These are phyloP conservation scores for Bipolaris gigantea DNA, from an alignment of 2,329 filamentous ascomycete species.

Conservation along the genomic window DNA sequence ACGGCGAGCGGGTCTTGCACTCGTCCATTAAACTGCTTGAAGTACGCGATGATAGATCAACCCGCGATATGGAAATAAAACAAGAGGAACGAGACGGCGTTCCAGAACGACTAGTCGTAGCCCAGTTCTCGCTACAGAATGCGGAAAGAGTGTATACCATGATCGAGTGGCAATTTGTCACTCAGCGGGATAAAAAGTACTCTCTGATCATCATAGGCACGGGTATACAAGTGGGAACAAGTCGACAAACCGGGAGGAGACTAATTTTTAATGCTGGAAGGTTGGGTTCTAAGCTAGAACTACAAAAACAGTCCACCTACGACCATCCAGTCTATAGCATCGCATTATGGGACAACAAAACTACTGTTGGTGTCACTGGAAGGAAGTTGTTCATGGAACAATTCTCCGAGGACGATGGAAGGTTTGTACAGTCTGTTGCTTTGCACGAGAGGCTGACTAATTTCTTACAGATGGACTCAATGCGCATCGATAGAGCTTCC, in stretches of 20 bases:
- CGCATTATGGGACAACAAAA: conserved; percentile 29
- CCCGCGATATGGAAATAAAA: conserved; percentile 26
- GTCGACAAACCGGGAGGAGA: conserved; percentile 32
- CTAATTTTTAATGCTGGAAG: conserved; percentile 35
- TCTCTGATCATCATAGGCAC: conserved; percentile 65
- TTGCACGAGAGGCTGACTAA: background rate
- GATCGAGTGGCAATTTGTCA: conserved; percentile 64
- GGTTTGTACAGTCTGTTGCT: conserved; percentile 13
- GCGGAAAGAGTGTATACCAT: conserved; percentile 64
- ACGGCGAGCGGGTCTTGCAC: conserved; percentile 42
- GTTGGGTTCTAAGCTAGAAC: conserved; percentile 54
- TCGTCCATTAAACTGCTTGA: conserved; percentile 39
- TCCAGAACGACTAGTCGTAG: conserved; percentile 45
- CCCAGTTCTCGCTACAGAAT: conserved; percentile 58
- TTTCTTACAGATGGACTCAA: conserved; percentile 44
- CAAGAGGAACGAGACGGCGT: conserved; percentile 18
- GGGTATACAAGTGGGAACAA: conserved; percentile 21
- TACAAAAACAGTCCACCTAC: conserved; percentile 46
- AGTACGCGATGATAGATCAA: conserved; percentile 23
- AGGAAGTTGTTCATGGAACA: conserved; percentile 33
- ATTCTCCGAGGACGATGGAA: conserved; percentile 27
- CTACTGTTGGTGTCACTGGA: conserved; percentile 33
- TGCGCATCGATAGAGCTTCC: conserved; percentile 47
- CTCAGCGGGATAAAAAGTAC: conserved; percentile 58
- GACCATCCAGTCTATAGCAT: conserved; percentile 38